These are phyloP conservation scores for Nakaseomyces sp. DNA, from an alignment of 1,139 yeast species.

Conservation along the genomic window DNA sequence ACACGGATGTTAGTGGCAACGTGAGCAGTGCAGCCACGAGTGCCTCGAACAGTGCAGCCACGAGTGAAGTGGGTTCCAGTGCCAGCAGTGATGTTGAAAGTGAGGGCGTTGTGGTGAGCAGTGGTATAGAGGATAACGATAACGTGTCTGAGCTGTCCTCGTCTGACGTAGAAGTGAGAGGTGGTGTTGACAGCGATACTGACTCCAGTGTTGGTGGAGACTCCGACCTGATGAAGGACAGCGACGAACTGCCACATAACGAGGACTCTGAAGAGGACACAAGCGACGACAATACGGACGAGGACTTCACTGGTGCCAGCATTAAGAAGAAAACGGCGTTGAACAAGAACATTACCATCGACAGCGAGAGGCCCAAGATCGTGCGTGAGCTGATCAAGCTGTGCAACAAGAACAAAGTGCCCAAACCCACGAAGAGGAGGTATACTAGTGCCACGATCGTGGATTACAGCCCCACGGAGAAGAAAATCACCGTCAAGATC, in stretches of 20 bases:
- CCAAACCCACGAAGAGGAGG: constrained; percentile 29
- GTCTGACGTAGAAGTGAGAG: constrained; percentile 12
- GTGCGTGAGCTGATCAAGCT: constrained; percentile 26
- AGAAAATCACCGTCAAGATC: constrained; percentile 19
- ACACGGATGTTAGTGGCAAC: neutral
- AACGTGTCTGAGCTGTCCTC: constrained; percentile 4
- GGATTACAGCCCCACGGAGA: constrained; percentile 20
- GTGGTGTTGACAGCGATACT: constrained; percentile 11
- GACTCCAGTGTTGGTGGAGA: constrained; percentile 11
- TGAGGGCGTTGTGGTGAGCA: neutral
- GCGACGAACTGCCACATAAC: constrained; percentile 9
- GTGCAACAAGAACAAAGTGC: constrained; percentile 25
- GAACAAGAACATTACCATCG: constrained; percentile 14
- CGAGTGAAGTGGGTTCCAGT: constrained; percentile 1
- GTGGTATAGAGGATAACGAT: neutral
- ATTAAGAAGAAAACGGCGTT: constrained; percentile 11
- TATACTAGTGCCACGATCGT: constrained; percentile 27
- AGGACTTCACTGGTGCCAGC: constrained; percentile 21
- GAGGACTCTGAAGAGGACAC: constrained; percentile 15
- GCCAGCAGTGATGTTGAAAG: neutral
- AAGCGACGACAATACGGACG: constrained; percentile 22
- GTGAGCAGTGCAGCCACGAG: neutral
- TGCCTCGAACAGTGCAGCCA: constrained; percentile 1
- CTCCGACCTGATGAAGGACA: constrained; percentile 9
- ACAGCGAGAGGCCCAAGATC: constrained; percentile 25